These are phyloP conservation scores for Russula abietina DNA, from an alignment of 768 basidiomycete genomes.

Conservation along the genomic window DNA sequence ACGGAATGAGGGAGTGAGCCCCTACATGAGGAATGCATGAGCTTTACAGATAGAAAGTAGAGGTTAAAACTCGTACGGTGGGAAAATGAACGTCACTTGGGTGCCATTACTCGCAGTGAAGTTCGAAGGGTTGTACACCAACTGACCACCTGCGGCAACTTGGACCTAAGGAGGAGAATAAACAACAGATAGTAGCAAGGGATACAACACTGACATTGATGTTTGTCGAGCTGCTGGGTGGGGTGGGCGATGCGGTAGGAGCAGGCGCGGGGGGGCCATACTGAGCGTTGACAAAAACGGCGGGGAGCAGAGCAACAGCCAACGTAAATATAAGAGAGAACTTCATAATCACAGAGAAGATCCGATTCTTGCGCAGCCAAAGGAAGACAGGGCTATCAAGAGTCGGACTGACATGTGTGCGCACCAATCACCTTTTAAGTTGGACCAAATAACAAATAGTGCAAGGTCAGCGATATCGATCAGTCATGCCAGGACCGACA, in stretches of 20 bases:
- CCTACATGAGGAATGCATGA: slow-evolving; percentile 13
- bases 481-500: too few relatives aligned
- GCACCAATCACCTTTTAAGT: too few relatives aligned
- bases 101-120: slow-evolving; percentile 45
- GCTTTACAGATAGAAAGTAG: neutral
- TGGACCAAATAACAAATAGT: too few relatives aligned
- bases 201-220: slow-evolving; percentile 20
- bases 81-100: slow-evolving; percentile 50
- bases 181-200: neutral
- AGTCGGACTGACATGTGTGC: neutral
- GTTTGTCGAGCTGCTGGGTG: slow-evolving; percentile 24
- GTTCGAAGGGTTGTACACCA: slow-evolving; percentile 42
- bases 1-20: slow-evolving; percentile 28
- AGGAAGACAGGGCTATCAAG: neutral
- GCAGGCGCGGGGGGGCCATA: slow-evolving; percentile 18
- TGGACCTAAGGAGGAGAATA: slow-evolving; percentile 34
- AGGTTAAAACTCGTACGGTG: slow-evolving; percentile 31
- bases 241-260: slow-evolving; percentile 1
- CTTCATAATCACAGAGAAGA: slow-evolving; percentile 28
- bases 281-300: slow-evolving; percentile 37
- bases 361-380: neutral
- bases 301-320: slow-evolving; percentile 28
- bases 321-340: slow-evolving; percentile 30
- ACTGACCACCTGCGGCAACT: slow-evolving; percentile 36
- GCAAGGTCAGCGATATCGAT: too few relatives aligned